Percentiles rank a stretch among this genome's conserved stretches.
These are phyloP conservation scores for Acacia pycnantha DNA, from an alignment of 331 rosid genomes.

Conservation along the genomic window DNA sequence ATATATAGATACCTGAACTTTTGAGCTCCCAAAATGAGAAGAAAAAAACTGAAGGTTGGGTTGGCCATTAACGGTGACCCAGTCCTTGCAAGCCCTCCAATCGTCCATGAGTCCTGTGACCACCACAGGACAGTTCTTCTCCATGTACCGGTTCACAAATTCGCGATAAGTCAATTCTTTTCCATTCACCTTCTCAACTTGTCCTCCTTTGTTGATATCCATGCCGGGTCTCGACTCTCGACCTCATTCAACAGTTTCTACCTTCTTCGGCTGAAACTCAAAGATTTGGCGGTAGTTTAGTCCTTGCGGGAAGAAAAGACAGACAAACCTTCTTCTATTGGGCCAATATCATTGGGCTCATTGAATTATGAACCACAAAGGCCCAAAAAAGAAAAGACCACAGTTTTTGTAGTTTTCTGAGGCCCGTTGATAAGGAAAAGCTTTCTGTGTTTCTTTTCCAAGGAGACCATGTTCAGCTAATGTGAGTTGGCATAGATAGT, in stretches of 20 bases:
- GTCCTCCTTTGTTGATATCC: conserved; percentile 59
- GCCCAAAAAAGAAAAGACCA: not conserved
- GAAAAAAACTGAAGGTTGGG: conserved; percentile 70
- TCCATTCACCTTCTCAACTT: conserved; percentile 71
- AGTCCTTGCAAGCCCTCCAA: conserved; percentile 81
- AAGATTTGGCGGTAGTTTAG: not conserved
- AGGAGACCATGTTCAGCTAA: conserved; percentile 35
- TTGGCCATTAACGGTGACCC: conserved; percentile 54
- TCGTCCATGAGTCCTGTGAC: conserved; percentile 70
- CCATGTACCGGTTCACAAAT: conserved; percentile 62
- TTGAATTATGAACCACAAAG: not conserved
- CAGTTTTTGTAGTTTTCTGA: conserved; percentile 49
- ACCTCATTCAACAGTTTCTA: not conserved
- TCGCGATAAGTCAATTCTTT: conserved; percentile 63
- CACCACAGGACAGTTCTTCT: conserved; percentile 74
- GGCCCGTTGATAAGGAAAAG: conserved; percentile 16
- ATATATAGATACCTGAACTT: conserved; percentile 63
- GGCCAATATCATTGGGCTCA: not conserved
- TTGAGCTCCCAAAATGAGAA: conserved; percentile 64
- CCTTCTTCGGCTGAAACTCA: not conserved
- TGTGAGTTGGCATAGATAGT: no score
- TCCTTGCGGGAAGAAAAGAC: not conserved
- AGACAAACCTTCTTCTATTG: not conserved
- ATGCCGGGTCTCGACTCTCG: conserved; percentile 14
- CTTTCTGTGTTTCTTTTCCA: conserved; percentile 7